Conservation (phyloP, 2,329 filamentous ascomycete species). For the Meredithiella fracta region DNA sequence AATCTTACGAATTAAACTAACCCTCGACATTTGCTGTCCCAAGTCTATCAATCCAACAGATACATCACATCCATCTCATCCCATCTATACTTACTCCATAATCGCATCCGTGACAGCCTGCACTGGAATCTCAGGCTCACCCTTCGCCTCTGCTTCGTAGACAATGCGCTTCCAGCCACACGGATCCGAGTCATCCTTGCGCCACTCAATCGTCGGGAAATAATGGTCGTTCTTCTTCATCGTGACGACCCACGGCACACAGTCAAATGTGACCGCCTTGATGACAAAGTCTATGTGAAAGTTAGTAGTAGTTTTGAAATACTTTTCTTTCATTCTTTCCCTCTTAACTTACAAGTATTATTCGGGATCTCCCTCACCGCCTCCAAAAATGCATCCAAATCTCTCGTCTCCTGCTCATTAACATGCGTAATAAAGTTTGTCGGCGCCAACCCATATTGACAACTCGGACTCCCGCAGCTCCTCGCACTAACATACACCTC, state of each 20-base stretch:
- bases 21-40: neutral
- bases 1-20: no score
- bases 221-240: conserved; percentile 99
- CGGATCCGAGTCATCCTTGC: conserved; percentile 42
- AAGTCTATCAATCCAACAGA: neutral
- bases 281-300: conserved; percentile 83
- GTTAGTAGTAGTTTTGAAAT: no score
- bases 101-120: neutral
- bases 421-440: conserved; percentile 97
- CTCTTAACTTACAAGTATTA: conserved; percentile 58
- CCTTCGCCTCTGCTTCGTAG: conserved; percentile 7
- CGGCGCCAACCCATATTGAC: conserved; percentile 80
- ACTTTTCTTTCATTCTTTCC: no score
- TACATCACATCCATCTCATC: conserved; percentile 2
- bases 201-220: conserved; percentile 55
- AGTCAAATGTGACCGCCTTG: conserved; percentile 95
- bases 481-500: conserved; percentile 91
- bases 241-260: conserved; percentile 96
- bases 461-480: conserved; percentile 65
- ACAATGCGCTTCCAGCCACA: conserved; percentile 48
- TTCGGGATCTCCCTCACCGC: conserved; percentile 80
- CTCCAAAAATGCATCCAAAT: conserved; percentile 63
- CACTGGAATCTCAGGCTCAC: neutral
- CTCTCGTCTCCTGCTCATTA: conserved; percentile 71
- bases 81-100: neutral